phyloP scores from a whole-genome alignment of 495 filamentous ascomycete genomes.

The Aspergillus ellipticus region DNA sequence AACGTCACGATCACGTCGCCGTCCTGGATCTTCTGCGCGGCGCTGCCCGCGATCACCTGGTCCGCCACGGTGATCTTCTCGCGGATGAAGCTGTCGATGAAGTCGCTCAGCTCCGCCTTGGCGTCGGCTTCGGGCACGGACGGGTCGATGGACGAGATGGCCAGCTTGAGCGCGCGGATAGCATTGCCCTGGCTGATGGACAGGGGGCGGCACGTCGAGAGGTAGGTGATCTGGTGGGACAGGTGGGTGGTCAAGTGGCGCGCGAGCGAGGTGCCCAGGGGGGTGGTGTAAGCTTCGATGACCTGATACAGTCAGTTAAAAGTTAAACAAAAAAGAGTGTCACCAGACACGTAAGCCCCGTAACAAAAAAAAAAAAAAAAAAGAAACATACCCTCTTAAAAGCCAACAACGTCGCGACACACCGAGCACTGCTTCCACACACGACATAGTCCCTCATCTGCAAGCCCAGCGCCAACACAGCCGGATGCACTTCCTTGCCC shows the following conservation, averaged over 20 bases:
- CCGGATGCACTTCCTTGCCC: conserved; percentile 85
- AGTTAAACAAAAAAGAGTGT: not conserved
- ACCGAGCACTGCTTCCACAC: conserved; percentile 84
- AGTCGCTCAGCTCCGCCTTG: conserved; percentile 68
- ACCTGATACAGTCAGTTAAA: conserved; percentile 48
- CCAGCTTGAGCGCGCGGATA: conserved; percentile 87
- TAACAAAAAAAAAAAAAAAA: conserved; percentile 5
- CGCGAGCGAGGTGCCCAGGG: conserved; percentile 72
- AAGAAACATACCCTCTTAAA: conserved; percentile 73
- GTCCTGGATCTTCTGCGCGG: conserved; percentile 66
- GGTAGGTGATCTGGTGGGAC: conserved; percentile 90
- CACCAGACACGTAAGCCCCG: not conserved
- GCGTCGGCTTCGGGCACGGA: conserved; percentile 72
- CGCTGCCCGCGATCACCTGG: conserved; percentile 74
- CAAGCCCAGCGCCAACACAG: conserved; percentile 78
- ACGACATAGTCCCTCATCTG: conserved; percentile 88
- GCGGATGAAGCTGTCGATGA: conserved; percentile 85
- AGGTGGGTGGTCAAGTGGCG: conserved; percentile 92
- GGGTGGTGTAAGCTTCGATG: conserved; percentile 87
- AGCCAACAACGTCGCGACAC: conserved; percentile 79
- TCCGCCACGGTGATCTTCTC: conserved; percentile 86
- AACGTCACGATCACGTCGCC: conserved; percentile 85
- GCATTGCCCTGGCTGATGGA: conserved; percentile 94
- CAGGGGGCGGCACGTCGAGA: conserved; percentile 87
- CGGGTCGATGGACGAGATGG: conserved; percentile 81